Percentiles rank a stretch among this genome's conserved stretches.
Evolutionary conservation across 805 yeast species (phyloP).

Genomic region (Starmera dryadoides): DNA sequence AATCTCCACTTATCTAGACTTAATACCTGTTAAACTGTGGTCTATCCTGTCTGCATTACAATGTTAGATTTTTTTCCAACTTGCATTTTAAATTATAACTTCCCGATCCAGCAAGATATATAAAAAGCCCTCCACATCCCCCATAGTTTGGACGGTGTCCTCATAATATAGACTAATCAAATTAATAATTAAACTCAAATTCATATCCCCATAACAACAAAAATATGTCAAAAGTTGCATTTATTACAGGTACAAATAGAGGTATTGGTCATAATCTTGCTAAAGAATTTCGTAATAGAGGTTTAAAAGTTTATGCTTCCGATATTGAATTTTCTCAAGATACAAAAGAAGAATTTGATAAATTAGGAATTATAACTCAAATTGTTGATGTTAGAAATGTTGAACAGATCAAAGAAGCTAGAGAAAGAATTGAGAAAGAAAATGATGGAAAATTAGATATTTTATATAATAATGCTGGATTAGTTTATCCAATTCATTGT

Average conservation of each 20-base stretch:
- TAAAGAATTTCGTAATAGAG: slow-evolving; percentile 31
- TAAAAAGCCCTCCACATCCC: no score
- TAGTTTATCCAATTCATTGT: slow-evolving; percentile 18
- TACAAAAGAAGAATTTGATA: slow-evolving; percentile 16
- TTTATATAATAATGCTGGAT: slow-evolving; percentile 36
- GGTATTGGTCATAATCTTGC: slow-evolving; percentile 46
- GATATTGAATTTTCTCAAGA: slow-evolving; percentile 21
- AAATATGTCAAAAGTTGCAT: slow-evolving; percentile 25
- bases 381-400: slow-evolving; percentile 22
- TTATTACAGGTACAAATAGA: slow-evolving; percentile 50
- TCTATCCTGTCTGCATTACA: no score
- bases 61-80: no score
- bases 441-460: slow-evolving; percentile 29
- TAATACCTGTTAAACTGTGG: no score
- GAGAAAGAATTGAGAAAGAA: slow-evolving; percentile 16
- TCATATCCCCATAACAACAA: no score
- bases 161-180: no score
- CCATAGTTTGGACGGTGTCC: no score
- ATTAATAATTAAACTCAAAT: no score
- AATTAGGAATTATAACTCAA: background rate
- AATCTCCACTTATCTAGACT: no score
- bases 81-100: no score
- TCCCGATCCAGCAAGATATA: no score
- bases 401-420: slow-evolving; percentile 20
- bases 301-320: slow-evolving; percentile 25